Evolutionary conservation across 169 alveolate genomes (phyloP), one percentile per base, ranked within the genome.

Genomic region (Theileria parva): DNA sequence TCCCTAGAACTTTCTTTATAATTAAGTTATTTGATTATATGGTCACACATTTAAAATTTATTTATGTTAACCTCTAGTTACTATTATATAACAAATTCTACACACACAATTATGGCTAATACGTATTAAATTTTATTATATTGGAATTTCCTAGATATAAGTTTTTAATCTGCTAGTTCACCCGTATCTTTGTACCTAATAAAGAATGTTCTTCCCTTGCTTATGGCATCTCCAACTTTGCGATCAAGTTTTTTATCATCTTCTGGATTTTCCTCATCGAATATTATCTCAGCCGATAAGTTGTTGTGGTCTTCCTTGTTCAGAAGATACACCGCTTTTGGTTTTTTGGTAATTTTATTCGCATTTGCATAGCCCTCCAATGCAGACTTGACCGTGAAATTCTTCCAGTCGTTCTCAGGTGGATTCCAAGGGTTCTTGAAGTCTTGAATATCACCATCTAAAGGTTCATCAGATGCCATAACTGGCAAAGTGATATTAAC

Each of bases 361-460:
- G 66, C 57, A 17, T 13, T 19, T 0, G 80, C 23, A 80, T 83
- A 83, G 15, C 23, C 74, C 51, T 76, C 73, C 1, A 77, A 21
- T 15, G 86, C 86, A 67, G 66, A 28, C 71, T 27, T 57, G 32
- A 83, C 71, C 1, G 89, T 76, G 50, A 53, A 3, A 12, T 28
- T 68, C 50, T 74, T 59, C 74, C 80, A 83, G 21, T 23, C 70
- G 51, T 59, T 39, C 27, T 76, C 86, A 25, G 75, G 74, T n/a
- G 89, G 89, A 57, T 83, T 83, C 89, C 89, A 83, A 23, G 89
- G 81, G 77, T 83, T 83, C 70, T 83, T 83, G 81, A 83, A 83
- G 65, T 83, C 89, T 65, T 83, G 87, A n/a, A 83, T 77, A 65
- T 71, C 73, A 37, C 89, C 63, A 15, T 21, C 50, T 53, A 44